These are phyloP conservation scores for Avena atlantica DNA, from an alignment of 176 grass and related monocot genomes.

Conservation along the genomic window DNA sequence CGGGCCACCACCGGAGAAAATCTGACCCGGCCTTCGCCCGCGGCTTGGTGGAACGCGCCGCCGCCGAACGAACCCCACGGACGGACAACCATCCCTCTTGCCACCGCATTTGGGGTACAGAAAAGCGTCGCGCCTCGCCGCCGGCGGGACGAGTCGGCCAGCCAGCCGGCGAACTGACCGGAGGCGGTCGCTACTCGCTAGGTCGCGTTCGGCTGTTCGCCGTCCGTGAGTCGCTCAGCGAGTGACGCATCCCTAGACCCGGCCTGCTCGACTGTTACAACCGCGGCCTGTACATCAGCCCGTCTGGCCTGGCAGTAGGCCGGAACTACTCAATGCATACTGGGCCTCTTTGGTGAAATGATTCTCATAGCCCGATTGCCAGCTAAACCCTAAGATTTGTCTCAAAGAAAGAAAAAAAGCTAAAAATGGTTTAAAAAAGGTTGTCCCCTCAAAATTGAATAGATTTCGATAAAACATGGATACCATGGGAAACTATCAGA, in stretches of 20 bases:
- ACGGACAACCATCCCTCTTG: neutral
- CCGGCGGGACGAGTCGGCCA: neutral
- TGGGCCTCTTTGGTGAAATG: neutral
- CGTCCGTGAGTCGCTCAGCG: neutral
- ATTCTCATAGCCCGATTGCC: neutral
- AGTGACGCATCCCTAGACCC: neutral
- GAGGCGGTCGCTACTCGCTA: neutral
- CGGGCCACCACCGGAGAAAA: no score
- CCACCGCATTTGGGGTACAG: neutral
- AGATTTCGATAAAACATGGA: no score
- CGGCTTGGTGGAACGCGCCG: neutral
- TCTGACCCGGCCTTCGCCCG: no score
- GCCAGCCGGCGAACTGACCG: no score
- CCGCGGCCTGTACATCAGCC: neutral
- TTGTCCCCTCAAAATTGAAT: no score
- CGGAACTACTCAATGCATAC: neutral
- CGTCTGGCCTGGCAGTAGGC: neutral
- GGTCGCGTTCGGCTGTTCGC: neutral
- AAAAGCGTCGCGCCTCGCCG: neutral
- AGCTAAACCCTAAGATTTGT: no score
- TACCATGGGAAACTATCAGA: no score
- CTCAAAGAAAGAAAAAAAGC: no score
- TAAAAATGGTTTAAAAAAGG: no score
- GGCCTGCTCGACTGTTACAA: neutral
- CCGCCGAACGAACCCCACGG: neutral